Evolutionary conservation across 768 basidiomycete genomes (phyloP).

Genomic region (Scleroderma citrinum): DNA sequence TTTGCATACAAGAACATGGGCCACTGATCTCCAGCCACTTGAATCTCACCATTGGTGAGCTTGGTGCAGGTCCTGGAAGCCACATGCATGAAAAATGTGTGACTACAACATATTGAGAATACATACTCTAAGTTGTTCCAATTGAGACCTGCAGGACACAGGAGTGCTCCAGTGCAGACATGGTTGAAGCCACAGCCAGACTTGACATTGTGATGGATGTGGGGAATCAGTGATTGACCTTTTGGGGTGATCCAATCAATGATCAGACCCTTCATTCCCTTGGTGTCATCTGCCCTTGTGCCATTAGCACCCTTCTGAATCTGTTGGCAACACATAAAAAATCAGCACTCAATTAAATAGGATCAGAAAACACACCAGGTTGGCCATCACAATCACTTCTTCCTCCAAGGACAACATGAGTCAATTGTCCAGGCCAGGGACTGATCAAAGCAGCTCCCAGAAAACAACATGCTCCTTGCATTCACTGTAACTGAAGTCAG

Average conservation of each 20-base stretch:
- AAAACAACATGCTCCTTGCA: constrained; percentile 3
- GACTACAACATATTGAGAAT: too few species aligned
- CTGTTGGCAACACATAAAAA: constrained; percentile 5
- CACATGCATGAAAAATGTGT: too few species aligned
- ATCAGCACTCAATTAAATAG: background rate
- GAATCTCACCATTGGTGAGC: constrained; percentile 8
- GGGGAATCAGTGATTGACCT: constrained; percentile 8
- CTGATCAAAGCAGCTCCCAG: constrained; percentile 6
- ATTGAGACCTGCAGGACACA: constrained; percentile 19
- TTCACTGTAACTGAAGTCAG: background rate
- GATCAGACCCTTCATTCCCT: constrained; percentile 14
- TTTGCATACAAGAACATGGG: constrained; percentile 17
- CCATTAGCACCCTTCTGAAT: constrained; percentile 20
- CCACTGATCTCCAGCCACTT: constrained; percentile 21
- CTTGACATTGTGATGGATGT: constrained; percentile 9
- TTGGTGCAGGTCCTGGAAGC: constrained; percentile 1
- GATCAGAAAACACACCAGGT: constrained; percentile 8
- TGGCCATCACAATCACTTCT: constrained; percentile 9
- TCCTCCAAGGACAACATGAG: constrained; percentile 10
- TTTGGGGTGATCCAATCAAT: constrained; percentile 22
- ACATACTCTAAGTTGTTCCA: constrained; percentile 14
- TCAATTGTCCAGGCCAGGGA: constrained; percentile 12
- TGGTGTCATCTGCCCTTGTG: constrained; percentile 12
- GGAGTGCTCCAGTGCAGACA: constrained; percentile 13
- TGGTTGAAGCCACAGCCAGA: constrained; percentile 12